Percentiles rank a stretch among this genome's conserved stretches.
Evolutionary conservation across 176 grass and related monocot genomes (phyloP).

Genomic region (Oryza australiensis): DNA sequence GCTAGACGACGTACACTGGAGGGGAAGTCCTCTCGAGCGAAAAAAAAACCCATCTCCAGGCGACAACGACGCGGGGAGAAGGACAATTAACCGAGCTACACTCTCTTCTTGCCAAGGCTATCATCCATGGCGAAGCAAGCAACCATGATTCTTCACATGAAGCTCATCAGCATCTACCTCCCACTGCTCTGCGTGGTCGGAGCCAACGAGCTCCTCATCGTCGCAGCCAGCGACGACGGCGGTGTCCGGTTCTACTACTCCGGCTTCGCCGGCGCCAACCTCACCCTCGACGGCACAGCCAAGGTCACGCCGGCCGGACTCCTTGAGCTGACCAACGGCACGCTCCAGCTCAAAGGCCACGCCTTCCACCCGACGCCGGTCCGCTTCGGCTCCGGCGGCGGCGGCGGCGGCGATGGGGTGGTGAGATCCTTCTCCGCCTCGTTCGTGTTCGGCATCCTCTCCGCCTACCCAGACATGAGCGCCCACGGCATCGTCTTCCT

Average conservation of each 20-base stretch:
- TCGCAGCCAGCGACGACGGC: not conserved
- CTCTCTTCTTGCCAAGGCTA: too few species aligned
- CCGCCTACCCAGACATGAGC: not conserved
- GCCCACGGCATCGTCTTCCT: slow-evolving; percentile 49
- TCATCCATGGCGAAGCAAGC: too few species aligned
- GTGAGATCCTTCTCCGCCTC: slow-evolving; percentile 39
- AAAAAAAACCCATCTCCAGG: too few species aligned
- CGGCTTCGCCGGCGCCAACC: slow-evolving; percentile 36
- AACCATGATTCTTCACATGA: not conserved
- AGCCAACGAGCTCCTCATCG: not conserved
- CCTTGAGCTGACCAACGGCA: slow-evolving; percentile 29
- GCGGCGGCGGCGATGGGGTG: too few species aligned
- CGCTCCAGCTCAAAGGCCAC: slow-evolving; percentile 21
- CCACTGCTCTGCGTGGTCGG: not conserved
- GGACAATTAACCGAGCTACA: too few species aligned
- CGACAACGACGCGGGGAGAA: too few species aligned
- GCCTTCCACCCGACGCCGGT: slow-evolving; percentile 9
- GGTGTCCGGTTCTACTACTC: slow-evolving; percentile 1
- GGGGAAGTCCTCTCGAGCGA: too few species aligned
- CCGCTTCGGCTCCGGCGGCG: not conserved
- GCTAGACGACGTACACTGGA: too few species aligned
- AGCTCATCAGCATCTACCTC: not conserved
- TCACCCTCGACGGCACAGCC: slow-evolving; percentile 35
- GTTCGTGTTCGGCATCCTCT: slow-evolving; percentile 36
- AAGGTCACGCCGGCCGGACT: slow-evolving; percentile 18